A percentile compares a stretch with the other conserved stretches of the same genome.
These are phyloP conservation scores for Berkeleyomyces rouxiae DNA, from an alignment of 2,329 filamentous ascomycete species.

Conservation along the genomic window DNA sequence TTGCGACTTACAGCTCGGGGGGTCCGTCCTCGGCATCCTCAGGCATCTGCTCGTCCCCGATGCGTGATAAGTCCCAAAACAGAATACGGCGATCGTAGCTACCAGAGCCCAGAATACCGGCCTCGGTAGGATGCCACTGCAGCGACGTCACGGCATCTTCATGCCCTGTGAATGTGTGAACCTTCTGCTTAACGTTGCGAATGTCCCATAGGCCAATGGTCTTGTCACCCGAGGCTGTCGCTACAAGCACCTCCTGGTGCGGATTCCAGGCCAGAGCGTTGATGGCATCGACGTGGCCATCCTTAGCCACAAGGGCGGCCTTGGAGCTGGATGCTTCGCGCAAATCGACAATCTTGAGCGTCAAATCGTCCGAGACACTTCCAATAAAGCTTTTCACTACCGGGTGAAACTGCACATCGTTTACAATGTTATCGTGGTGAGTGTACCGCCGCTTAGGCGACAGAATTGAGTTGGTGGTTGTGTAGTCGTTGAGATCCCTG, in stretches of 20 bases:
- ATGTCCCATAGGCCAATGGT: constrained; percentile 92
- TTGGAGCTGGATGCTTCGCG: constrained; percentile 49
- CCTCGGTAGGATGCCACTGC: constrained; percentile 86
- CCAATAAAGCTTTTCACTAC: constrained; percentile 73
- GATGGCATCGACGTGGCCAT: constrained; percentile 79
- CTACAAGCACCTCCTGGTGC: constrained; percentile 72
- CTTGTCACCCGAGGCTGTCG: constrained; percentile 88
- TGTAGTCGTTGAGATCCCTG: constrained; percentile 67
- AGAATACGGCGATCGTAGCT: constrained; percentile 87
- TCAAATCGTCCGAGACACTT: constrained; percentile 87
- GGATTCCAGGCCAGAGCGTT: constrained; percentile 95
- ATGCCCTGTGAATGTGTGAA: constrained; percentile 82
- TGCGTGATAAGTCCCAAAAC: constrained; percentile 87
- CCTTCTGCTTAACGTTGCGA: constrained; percentile 73
- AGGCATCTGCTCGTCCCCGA: constrained; percentile 85
- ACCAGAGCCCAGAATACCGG: constrained; percentile 73
- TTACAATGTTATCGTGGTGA: constrained; percentile 81
- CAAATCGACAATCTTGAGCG: constrained; percentile 81
- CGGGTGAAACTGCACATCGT: constrained; percentile 92
- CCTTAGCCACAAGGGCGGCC: constrained; percentile 50
- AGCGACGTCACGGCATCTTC: constrained; percentile 79
- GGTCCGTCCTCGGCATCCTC: constrained; percentile 92
- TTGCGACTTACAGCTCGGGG: constrained; percentile 65
- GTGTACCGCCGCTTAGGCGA: constrained; percentile 61
- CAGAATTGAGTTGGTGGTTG: constrained; percentile 51